A percentile compares a stretch with the other conserved stretches of the same genome.
These are phyloP conservation scores for Fonsecaea erecta DNA, from an alignment of 2,329 filamentous ascomycete genomes.

Conservation along the genomic window DNA sequence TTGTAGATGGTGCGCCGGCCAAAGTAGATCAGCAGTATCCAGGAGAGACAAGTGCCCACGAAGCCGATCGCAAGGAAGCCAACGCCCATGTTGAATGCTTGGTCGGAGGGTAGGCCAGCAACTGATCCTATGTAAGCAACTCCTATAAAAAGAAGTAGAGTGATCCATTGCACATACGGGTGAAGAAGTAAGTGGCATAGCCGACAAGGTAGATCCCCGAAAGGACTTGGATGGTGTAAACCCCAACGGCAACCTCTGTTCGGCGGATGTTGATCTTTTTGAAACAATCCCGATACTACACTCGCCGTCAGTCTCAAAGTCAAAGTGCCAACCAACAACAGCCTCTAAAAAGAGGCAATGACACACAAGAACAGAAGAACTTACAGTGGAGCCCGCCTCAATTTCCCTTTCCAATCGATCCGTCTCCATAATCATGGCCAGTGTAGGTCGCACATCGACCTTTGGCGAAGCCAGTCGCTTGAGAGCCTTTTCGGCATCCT, in stretches of 20 bases:
- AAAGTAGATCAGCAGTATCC: slow-evolving; percentile 44
- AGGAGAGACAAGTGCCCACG: slow-evolving; percentile 46
- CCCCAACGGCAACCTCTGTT: slow-evolving; percentile 52
- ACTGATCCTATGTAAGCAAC: slow-evolving; percentile 18
- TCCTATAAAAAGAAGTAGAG: background rate
- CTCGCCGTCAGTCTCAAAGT: background rate
- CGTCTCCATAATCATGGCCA: slow-evolving; percentile 50
- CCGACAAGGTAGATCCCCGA: slow-evolving; percentile 51
- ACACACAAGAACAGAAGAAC: background rate
- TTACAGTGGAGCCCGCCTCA: slow-evolving; percentile 42
- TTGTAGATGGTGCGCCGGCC: slow-evolving; percentile 45
- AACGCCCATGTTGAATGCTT: slow-evolving; percentile 49
- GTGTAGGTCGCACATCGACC: slow-evolving; percentile 49
- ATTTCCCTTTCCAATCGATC: slow-evolving; percentile 48
- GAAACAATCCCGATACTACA: slow-evolving; percentile 48
- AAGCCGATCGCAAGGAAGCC: slow-evolving; percentile 48
- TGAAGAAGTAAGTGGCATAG: slow-evolving; percentile 56
- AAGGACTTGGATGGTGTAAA: slow-evolving; percentile 52
- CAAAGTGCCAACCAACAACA: background rate
- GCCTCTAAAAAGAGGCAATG: background rate
- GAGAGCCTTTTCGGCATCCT: slow-evolving; percentile 46
- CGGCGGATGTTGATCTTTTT: slow-evolving; percentile 48
- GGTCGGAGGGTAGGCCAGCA: slow-evolving; percentile 41
- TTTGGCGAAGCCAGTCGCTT: slow-evolving; percentile 43
- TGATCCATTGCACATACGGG: slow-evolving; percentile 41